These are phyloP conservation scores for Xanthoconium purpureum DNA, from an alignment of 768 basidiomycete genomes.

Conservation along the genomic window DNA sequence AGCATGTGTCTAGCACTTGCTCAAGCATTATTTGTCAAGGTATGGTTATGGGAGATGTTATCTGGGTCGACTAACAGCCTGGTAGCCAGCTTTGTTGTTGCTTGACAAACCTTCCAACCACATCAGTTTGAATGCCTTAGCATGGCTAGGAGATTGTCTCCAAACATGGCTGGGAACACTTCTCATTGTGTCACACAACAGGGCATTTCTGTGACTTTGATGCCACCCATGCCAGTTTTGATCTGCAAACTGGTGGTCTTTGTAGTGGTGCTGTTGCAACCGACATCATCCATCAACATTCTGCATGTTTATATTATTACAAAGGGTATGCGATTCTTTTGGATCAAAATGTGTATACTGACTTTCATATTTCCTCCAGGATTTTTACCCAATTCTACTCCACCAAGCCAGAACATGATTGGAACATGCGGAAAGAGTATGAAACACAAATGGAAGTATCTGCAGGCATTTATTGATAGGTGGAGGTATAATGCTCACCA, in stretches of 20 bases:
- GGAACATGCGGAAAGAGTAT: constrained; percentile 90
- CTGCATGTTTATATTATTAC: constrained; percentile 90
- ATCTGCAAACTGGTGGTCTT: not conserved
- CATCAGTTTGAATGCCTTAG: constrained; percentile 93
- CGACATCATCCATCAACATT: constrained; percentile 97
- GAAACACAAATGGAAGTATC: constrained; percentile 91
- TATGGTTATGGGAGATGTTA: constrained; percentile 15
- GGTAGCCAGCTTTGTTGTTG: constrained; percentile 69
- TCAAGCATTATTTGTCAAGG: constrained; percentile 94
- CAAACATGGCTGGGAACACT: constrained; percentile 93
- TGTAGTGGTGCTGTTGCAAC: constrained; percentile 90
- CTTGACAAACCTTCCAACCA: constrained; percentile 97
- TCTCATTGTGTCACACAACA: constrained; percentile 97
- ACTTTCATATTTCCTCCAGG: constrained; percentile 34
- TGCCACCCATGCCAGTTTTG: not conserved
- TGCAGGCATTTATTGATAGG: constrained; percentile 96
- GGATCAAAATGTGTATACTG: not conserved
- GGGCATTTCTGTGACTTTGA: constrained; percentile 77
- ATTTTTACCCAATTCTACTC: constrained; percentile 99
- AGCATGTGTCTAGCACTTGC: constrained; percentile 97
- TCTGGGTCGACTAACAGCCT: constrained; percentile 5
- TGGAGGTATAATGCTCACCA: constrained; percentile 98
- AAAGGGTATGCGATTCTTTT: constrained; percentile 62
- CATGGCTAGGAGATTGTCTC: constrained; percentile 96
- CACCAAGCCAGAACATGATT: constrained; percentile 92